Conservation (phyloP, 1,284 basidiomycete species). For the Limonomyces culmigenus region DNA sequence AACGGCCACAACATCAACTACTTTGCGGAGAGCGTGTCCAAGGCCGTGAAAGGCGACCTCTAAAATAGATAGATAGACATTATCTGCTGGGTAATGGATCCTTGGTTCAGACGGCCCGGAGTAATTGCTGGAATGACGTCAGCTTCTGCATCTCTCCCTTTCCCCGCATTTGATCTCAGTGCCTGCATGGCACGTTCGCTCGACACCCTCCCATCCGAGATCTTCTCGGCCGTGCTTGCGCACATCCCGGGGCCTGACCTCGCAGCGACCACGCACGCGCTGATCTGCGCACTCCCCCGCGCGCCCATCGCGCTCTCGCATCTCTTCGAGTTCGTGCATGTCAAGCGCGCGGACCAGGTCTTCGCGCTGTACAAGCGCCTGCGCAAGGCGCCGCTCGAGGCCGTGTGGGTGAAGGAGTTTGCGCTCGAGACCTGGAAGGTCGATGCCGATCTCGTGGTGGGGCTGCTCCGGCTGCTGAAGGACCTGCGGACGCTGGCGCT, state of each 20-base stretch:
- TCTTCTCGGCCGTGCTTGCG: constrained; percentile 35
- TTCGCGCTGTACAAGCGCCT: constrained; percentile 30
- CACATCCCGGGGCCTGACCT: constrained; percentile 22
- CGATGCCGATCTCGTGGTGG: constrained; percentile 46
- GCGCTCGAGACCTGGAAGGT: constrained; percentile 37
- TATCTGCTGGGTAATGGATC: too few species aligned
- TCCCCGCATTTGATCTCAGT: too few species aligned
- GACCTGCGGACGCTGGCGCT: constrained; percentile 29
- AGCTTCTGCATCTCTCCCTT: too few species aligned
- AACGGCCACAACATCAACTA: constrained; percentile 84
- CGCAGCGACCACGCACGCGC: constrained; percentile 27
- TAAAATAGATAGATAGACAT: constrained; percentile 25
- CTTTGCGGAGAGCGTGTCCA: constrained; percentile 76
- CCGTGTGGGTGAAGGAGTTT: constrained; percentile 26
- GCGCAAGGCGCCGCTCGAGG: constrained; percentile 16
- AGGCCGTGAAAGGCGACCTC: constrained; percentile 67
- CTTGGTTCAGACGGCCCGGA: too few species aligned
- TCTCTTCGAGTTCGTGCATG: constrained; percentile 31
- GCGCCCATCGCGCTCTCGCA: constrained; percentile 30
- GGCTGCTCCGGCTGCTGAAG: constrained; percentile 31
- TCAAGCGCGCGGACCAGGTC: constrained; percentile 26
- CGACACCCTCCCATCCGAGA: constrained; percentile 32
- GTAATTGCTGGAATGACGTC: too few species aligned
- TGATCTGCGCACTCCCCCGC: constrained; percentile 36
- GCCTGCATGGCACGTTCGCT: too few species aligned